Percentiles rank a stretch among this genome's conserved stretches.
Conservation (phyloP, 2,329 filamentous ascomycete genomes). For the Ascochyta lentis region DNA sequence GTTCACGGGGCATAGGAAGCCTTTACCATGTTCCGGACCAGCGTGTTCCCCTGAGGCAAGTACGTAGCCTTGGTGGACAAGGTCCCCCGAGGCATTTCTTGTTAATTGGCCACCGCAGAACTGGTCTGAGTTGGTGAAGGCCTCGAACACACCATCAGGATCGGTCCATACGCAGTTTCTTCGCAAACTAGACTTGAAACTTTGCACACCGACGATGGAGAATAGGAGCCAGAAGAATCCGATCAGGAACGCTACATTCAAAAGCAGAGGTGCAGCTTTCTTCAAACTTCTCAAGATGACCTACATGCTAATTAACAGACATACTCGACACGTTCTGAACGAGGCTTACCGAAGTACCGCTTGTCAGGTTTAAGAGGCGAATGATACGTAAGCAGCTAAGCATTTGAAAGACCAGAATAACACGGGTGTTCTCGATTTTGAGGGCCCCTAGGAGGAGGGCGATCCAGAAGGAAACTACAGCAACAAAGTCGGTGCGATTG, state of each 20-base stretch:
- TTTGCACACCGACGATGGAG: conserved; percentile 95
- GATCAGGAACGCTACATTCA: conserved; percentile 93
- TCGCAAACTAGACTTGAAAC: conserved; percentile 69
- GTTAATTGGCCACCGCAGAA: conserved; percentile 85
- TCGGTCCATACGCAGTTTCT: conserved; percentile 60
- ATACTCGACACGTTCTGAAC: not conserved
- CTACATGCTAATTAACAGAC: conserved; percentile 49
- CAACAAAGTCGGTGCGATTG: conserved; percentile 93
- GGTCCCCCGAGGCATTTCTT: conserved; percentile 58
- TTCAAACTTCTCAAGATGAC: conserved; percentile 95
- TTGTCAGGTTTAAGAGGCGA: conserved; percentile 87
- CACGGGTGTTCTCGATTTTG: conserved; percentile 70
- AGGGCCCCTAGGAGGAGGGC: conserved; percentile 76
- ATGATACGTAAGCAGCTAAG: conserved; percentile 92
- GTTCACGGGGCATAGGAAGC: conserved; percentile 83
- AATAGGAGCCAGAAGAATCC: conserved; percentile 98
- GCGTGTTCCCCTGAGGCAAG: conserved; percentile 47
- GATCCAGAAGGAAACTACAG: conserved; percentile 94
- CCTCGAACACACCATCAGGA: conserved; percentile 53
- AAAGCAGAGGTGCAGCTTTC: conserved; percentile 87
- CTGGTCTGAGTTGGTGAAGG: conserved; percentile 66
- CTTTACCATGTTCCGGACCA: conserved; percentile 66
- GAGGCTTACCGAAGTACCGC: conserved; percentile 80
- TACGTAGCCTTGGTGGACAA: conserved; percentile 68
- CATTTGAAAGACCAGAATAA: conserved; percentile 94